Evolutionary conservation across 176 grass and related monocot species (phyloP), one percentile per base, ranked within the genome.

Genomic region (Carex pumila): DNA sequence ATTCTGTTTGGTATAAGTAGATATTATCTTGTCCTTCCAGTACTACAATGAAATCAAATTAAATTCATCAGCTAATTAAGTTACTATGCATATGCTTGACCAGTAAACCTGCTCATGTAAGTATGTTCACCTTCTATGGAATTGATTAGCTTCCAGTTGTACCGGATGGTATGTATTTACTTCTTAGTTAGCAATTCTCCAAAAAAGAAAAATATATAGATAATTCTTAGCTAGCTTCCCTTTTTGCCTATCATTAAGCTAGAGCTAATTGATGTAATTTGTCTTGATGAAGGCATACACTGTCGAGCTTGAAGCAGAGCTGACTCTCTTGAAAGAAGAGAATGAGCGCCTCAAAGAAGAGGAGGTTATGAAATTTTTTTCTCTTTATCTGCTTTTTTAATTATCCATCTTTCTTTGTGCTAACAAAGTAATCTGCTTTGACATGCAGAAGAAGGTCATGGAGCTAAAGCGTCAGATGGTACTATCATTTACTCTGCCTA

Each of bases 301-400:
- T 0, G 89, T 93, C 76, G 96, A 98, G 83, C 93, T 98, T 29
- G 96, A 98, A 50, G 88, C 88, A 14, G 96, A 98, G 86, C 77
- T 98, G 86, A 92, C 91, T 76, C 83, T 89, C 17, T 84, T 98
- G 67, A 98, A 98, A 81, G 88, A 95, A 87, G 96, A 98, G 77
- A 98, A 98, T 36, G 83, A 78, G 6, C 83, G 91, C 12, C 93
- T 98, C 3, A 95, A 85, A 84, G 96, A 89, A 12, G 86, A 92
- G 63, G 91, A 92, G 89, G 96, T 95, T 89, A 54, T 21, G 34
- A 39, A 67, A 76, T 57, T 0, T 12, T 68, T 30, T 74, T 71
- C 34, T 67, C 17, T 36, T 72, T 60, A 57, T 6, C 8, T 12
- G 54, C 3, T 1, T 64, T 63, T 15, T 7, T 15, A 43, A 15